phyloP scores from a whole-genome alignment of 2,329 filamentous ascomycete genomes.

The Neoscytalidium dimidiatum region DNA sequence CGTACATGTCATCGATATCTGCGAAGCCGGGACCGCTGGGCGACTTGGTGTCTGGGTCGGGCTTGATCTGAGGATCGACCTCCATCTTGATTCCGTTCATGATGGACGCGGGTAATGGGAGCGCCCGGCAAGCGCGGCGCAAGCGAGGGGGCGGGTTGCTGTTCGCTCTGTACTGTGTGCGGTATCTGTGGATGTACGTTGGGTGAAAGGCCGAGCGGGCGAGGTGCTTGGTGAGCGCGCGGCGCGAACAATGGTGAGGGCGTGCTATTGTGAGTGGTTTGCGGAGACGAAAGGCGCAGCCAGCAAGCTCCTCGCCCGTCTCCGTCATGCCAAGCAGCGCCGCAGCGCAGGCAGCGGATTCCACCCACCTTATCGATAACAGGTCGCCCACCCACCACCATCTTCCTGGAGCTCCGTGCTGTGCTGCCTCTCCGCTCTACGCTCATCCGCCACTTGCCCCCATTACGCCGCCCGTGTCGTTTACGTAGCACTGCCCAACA shows the following conservation, averaged over 20 bases:
- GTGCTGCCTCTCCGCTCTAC: neutral
- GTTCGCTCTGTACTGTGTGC: neutral
- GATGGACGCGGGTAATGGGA: constrained; percentile 13
- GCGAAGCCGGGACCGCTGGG: constrained; percentile 34
- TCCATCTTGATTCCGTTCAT: constrained; percentile 46
- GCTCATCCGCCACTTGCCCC: neutral
- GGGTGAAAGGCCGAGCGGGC: neutral
- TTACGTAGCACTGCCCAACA: neutral
- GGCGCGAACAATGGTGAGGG: constrained; percentile 2
- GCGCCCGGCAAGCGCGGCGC: constrained; percentile 7
- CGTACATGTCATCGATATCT: constrained; percentile 44
- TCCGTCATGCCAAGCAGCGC: constrained; percentile 24
- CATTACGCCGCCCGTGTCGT: neutral
- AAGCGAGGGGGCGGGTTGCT: neutral
- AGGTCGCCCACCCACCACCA: neutral
- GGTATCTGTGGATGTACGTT: neutral
- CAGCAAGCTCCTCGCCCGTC: constrained; percentile 1
- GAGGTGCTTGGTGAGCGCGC: neutral
- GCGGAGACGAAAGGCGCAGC: constrained; percentile 5
- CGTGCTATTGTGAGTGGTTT: neutral
- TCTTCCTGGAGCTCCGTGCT: neutral
- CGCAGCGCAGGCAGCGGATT: neutral
- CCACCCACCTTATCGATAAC: neutral
- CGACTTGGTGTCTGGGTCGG: constrained; percentile 29
- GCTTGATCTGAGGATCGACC: constrained; percentile 38